These are phyloP conservation scores for Kwoniella mangroviensis DNA, from an alignment of 768 basidiomycete genomes.

Conservation along the genomic window DNA sequence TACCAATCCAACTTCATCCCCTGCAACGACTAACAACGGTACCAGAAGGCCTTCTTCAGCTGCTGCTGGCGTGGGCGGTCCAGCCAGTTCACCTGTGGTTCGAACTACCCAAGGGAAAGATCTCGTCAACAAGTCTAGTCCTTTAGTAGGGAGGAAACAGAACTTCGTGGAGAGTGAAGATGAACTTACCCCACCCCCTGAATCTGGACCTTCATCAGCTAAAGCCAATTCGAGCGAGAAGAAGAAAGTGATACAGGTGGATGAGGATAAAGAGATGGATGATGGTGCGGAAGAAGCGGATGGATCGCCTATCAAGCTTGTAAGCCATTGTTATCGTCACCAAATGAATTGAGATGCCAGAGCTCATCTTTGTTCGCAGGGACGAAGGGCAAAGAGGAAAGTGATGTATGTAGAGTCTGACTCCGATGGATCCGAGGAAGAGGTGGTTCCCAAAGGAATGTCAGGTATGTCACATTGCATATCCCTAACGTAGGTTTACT, in stretches of 20 bases:
- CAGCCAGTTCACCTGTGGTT: slow-evolving; percentile 24
- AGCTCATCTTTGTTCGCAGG: slow-evolving; percentile 25
- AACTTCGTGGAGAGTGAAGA: slow-evolving; percentile 29
- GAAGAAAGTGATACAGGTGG: slow-evolving; percentile 13
- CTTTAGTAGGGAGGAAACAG: slow-evolving; percentile 1
- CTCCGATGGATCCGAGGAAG: slow-evolving; percentile 32
- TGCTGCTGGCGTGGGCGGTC: slow-evolving; percentile 30
- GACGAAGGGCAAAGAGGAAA: slow-evolving; percentile 41
- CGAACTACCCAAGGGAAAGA: slow-evolving; percentile 17
- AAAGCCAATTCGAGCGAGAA: slow-evolving; percentile 15
- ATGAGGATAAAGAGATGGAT: slow-evolving; percentile 34
- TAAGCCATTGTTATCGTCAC: slow-evolving; percentile 22
- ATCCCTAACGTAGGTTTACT: not conserved
- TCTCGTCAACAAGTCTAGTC: slow-evolving; percentile 15
- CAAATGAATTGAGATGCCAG: not conserved
- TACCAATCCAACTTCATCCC: slow-evolving; percentile 29
- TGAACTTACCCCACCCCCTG: slow-evolving; percentile 40
- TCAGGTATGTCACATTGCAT: slow-evolving; percentile 17
- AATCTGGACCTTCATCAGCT: slow-evolving; percentile 20
- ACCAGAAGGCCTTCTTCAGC: slow-evolving; percentile 24
- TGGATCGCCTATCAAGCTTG: slow-evolving; percentile 40
- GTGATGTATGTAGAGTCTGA: slow-evolving; percentile 51
- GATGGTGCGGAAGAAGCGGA: slow-evolving; percentile 28
- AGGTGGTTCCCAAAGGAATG: slow-evolving; percentile 7
- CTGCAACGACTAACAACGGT: slow-evolving; percentile 33